Conservation (phyloP, 495 filamentous ascomycete genomes). For the Halenospora varia region DNA sequence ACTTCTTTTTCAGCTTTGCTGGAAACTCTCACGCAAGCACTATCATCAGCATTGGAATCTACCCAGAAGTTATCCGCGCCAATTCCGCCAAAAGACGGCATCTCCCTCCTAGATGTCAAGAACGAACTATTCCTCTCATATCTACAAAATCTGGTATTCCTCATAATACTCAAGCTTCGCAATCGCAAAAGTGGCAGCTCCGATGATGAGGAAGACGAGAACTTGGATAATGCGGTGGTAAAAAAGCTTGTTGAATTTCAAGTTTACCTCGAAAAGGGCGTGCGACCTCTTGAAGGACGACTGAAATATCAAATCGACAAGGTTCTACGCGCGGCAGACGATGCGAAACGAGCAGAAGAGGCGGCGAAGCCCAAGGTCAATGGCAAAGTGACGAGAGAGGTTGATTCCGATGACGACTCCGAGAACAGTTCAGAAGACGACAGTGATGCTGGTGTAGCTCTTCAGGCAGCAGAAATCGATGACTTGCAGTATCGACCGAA, state of each 20-base stretch:
- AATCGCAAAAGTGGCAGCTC: conserved; percentile 38
- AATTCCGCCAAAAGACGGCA: conserved; percentile 69
- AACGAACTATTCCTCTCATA: conserved; percentile 95
- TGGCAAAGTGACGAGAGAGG: conserved; percentile 23
- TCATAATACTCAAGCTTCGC: conserved; percentile 78
- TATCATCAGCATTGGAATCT: conserved; percentile 55
- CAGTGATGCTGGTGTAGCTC: conserved; percentile 23
- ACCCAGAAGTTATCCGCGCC: conserved; percentile 40
- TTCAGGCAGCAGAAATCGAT: conserved; percentile 32
- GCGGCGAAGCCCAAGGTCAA: conserved; percentile 29
- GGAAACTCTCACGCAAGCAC: conserved; percentile 57
- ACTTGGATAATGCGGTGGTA: conserved; percentile 57
- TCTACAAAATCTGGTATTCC: conserved; percentile 87
- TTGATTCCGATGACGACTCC: conserved; percentile 35
- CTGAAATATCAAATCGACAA: conserved; percentile 88
- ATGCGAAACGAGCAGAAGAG: conserved; percentile 47
- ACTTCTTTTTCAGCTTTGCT: conserved; percentile 54
- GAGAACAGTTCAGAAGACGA: conserved; percentile 26
- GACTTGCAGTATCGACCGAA: conserved; percentile 68
- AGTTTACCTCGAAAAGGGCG: conserved; percentile 85
- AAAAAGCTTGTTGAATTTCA: conserved; percentile 82
- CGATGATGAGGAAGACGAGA: conserved; percentile 29
- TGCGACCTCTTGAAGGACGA: conserved; percentile 80
- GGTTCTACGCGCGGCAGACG: conserved; percentile 80
- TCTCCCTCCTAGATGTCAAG: conserved; percentile 91